phyloP scores from a whole-genome alignment of 805 yeast species.

The Isabelozyma heimii region DNA sequence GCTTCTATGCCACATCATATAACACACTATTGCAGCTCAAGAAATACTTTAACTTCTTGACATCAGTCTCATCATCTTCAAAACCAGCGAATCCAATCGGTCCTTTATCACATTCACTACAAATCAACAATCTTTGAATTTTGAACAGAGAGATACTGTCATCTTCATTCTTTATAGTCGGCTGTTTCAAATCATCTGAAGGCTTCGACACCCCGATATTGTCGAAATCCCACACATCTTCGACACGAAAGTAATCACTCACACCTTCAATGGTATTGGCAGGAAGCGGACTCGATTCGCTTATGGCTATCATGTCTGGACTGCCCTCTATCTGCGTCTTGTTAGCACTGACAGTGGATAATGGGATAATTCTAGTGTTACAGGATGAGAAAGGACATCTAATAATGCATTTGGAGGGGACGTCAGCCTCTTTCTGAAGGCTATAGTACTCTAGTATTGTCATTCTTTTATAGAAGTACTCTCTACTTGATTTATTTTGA shows the following conservation, averaged over 20 bases:
- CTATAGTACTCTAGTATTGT: neutral
- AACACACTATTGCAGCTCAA: constrained; percentile 46
- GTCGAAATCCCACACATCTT: constrained; percentile 76
- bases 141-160: constrained; percentile 17
- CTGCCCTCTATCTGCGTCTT: constrained; percentile 15
- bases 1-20: constrained; percentile 22
- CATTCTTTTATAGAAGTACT: neutral
- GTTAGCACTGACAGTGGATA: constrained; percentile 7
- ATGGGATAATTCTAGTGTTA: constrained; percentile 21
- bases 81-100: constrained; percentile 69
- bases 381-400: constrained; percentile 25
- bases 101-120: constrained; percentile 78
- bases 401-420: constrained; percentile 1
- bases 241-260: constrained; percentile 37
- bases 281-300: neutral
- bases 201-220: constrained; percentile 71
- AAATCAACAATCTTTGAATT: constrained; percentile 55
- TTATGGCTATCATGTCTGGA: constrained; percentile 26
- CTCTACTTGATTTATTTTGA: neutral
- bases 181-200: constrained; percentile 22
- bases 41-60: constrained; percentile 40
- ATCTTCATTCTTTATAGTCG: constrained; percentile 11
- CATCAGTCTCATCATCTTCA: constrained; percentile 25
- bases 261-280: constrained; percentile 5
- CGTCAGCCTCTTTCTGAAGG: neutral